A percentile compares a stretch with the other conserved stretches of the same genome.
Conservation (phyloP, 2,329 filamentous ascomycete genomes). For the Stachybotrys chlorohalonatus region DNA sequence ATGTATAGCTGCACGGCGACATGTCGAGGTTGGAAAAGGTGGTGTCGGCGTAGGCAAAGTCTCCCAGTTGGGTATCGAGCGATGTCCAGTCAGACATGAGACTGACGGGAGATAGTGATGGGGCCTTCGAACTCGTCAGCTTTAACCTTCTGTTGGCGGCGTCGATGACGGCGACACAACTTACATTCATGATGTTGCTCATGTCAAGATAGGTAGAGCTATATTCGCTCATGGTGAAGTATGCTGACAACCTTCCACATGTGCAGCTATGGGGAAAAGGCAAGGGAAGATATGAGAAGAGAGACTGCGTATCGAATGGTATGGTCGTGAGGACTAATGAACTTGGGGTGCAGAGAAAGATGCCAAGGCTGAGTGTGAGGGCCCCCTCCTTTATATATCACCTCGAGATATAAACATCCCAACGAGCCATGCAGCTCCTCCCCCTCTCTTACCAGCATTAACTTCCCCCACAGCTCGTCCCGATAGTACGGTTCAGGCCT, state of each 20-base stretch:
- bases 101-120: slow-evolving; percentile 13
- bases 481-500: not conserved
- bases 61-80: slow-evolving; percentile 12
- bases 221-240: not conserved
- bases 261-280: not conserved
- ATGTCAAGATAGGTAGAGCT: not conserved
- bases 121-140: slow-evolving; percentile 3
- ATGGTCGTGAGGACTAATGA: not conserved
- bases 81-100: slow-evolving; percentile 13
- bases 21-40: slow-evolving; percentile 10
- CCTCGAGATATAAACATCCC: not conserved
- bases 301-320: too few species aligned
- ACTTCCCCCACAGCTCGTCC: not conserved
- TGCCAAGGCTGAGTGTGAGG: not conserved
- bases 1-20: slow-evolving; percentile 8
- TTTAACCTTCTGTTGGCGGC: not conserved
- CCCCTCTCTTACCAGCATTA: not conserved
- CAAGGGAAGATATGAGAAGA: not conserved
- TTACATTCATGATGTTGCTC: not conserved
- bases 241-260: not conserved
- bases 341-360: not conserved
- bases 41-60: slow-evolving; percentile 13
- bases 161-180: not conserved
- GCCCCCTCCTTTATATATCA: not conserved
- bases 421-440: not conserved